Conservation (phyloP, 257 asterid species). For the Salvia miltiorrhiza region DNA sequence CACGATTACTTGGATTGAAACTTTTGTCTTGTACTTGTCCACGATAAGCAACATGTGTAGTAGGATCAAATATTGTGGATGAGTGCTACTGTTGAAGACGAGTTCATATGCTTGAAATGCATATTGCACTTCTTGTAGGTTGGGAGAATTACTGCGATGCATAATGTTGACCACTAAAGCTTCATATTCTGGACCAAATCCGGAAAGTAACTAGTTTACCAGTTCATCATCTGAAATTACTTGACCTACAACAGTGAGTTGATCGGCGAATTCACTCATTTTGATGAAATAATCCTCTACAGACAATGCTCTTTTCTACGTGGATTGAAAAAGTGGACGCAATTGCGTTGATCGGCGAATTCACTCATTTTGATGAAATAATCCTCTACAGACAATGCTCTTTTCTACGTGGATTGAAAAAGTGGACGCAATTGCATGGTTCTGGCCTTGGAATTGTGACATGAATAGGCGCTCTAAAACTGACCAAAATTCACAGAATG, state of each 20-base stretch:
- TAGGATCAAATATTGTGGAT: fast-evolving
- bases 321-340: not conserved
- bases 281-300: not conserved
- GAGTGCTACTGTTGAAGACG: not conserved
- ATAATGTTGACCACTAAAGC: not conserved
- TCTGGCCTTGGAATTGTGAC: not conserved
- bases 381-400: not conserved
- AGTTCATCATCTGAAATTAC: not conserved
- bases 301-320: not conserved
- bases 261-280: not conserved
- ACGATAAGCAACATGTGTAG: not conserved
- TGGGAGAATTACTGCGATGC: not conserved
- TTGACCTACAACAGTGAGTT: not conserved
- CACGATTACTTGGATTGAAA: too few species aligned
- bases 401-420: not conserved
- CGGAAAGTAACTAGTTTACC: not conserved
- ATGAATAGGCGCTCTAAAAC: not conserved
- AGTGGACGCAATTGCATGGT: not conserved
- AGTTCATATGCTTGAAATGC: not conserved
- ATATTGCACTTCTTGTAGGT: not conserved
- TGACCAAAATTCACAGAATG: not conserved
- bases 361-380: not conserved
- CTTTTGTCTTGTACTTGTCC: not conserved
- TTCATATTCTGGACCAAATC: not conserved
- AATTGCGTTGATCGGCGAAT: not conserved